Evolutionary conservation across 2,329 filamentous ascomycete genomes (phyloP), one percentile per base, ranked within the genome.

Genomic region (Setomelanomma holmii): DNA sequence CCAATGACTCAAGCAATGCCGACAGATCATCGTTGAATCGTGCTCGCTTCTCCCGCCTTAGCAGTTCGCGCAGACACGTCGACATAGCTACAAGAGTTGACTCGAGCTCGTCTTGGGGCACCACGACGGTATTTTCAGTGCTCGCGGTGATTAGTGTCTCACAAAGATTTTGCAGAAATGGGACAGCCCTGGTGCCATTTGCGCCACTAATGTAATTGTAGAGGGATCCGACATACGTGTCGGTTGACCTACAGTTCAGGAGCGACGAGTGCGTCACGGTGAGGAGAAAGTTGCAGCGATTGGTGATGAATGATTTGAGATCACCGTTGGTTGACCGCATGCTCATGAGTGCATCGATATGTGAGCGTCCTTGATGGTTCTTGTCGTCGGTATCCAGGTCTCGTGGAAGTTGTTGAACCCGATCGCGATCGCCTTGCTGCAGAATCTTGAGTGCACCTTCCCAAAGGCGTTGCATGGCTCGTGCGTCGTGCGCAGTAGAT

Each of bases 151-250:
- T n/a, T 0, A 69, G 14, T 17, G 48, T 40, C 23, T 66, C 53
- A 40, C 56, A 61, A 19, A 69, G 42, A 39, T 62, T 57, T 11
- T 64, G 55, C 16, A 76, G 70, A 55, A 75, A 74, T 7, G 61
- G 50, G 27, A 76, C 46, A 7, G 63, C 73, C 30, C 66, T 55
- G 2, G 52, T 61, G 11, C 72, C 71, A 41, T 68, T 65, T 12
- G 55, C 60, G 8, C 73, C 72, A 40, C 66, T 58, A 21, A 77
- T 63, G 51, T 71, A 74, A 10, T 68, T 74, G 53, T 75, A 76
- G 4, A 77, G 38, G 6, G 42, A 49, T 11, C 69, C 68, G 5
- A 76, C 66, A 24, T 57, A 64, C 2, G 69, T 75, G 50, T 77
- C 72, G 1, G 75, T 55, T 3, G 72, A 63, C 8, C 76, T 61